Conservation (phyloP, 148 eudicot species). For the Mesembryanthemum crystallinum region DNA sequence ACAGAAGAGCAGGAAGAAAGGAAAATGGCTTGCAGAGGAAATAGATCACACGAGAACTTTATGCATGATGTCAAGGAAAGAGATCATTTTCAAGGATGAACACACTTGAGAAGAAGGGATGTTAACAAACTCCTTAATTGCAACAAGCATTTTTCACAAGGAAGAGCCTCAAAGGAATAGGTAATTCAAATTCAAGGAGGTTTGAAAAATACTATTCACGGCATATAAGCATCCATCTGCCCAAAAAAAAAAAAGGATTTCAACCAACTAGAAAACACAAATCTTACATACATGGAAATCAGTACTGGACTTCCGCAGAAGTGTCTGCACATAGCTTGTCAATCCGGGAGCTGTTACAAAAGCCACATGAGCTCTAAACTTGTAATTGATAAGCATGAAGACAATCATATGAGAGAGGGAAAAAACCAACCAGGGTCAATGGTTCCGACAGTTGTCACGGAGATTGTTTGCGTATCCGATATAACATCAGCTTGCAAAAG, state of each 20-base stretch:
- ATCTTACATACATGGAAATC: conserved; percentile 66
- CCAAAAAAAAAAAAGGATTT: not conserved
- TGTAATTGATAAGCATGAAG: not conserved
- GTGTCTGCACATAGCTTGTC: conserved; percentile 64
- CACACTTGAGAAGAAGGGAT: not conserved
- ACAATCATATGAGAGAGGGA: not conserved
- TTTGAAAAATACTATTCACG: not conserved
- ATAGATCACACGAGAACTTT: not conserved
- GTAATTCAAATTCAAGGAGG: not conserved
- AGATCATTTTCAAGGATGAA: not conserved
- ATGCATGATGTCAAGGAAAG: not conserved
- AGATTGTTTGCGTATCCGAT: conserved; percentile 57
- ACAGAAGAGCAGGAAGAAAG: not conserved
- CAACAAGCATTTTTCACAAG: not conserved
- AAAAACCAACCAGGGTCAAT: conserved; percentile 61
- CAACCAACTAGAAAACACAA: conserved; percentile 12
- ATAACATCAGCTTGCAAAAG: conserved; percentile 72
- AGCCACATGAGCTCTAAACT: conserved; percentile 12
- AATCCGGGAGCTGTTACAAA: conserved; percentile 68
- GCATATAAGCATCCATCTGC: not conserved
- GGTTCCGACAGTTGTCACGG: conserved; percentile 60
- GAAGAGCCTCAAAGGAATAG: not conserved
- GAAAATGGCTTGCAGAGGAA: not conserved
- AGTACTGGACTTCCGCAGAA: conserved; percentile 56
- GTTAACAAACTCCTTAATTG: not conserved